Evolutionary conservation across 768 basidiomycete species (phyloP), one percentile per base, ranked within the genome.

Genomic region (Coprinopsis marcescibilis): DNA sequence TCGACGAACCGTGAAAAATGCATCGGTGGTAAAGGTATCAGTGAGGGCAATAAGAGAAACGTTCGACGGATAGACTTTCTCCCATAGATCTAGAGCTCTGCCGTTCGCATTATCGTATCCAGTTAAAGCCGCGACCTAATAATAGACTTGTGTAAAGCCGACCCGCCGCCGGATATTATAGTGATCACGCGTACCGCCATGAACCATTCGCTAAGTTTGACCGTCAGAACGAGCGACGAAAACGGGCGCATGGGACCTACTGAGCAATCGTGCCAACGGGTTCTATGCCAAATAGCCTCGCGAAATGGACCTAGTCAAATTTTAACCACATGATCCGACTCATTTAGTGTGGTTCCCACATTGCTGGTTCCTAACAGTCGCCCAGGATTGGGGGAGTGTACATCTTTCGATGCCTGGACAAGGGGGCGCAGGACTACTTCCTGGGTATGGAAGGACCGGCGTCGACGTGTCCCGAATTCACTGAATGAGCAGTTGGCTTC

Each of bases 11-110:
- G 79, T 75, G 71, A 91, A 93, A 67, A 97, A 98, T 0, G 78
- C 81, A 25, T 77, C 66, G 1, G 88, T 89, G 4, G 93, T 88
- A 65, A 96, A 98, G 0, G 96, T 99, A 65, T 99, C 96, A 12
- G 96, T 96, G 26, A 97, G 69, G 15, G 93, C 91, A 48, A 90
- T 77, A 45, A 85, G 75, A 2, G 59, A 48, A 3, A 57, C 54
- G 23, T 80, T 66, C 25, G 67, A 54, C 59, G 78, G 62, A 3
- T 87, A 84, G 33, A 85, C 81, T 38, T 77, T 65, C 59, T 97
- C 89, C 96, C 96, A 99, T 42, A 89, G 75, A 34, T 84, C 74
- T 60, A 98, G 70, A 1, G 92, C 90, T 10, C 69, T 65, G 0
- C 71, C 66, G 60, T 96, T 91, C 15, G 82, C 82, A 30, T 76